A percentile compares a stretch with the other conserved stretches of the same genome.
phyloP scores from a whole-genome alignment of 2,329 filamentous ascomycete genomes.

The Fusarium veterinarium region DNA sequence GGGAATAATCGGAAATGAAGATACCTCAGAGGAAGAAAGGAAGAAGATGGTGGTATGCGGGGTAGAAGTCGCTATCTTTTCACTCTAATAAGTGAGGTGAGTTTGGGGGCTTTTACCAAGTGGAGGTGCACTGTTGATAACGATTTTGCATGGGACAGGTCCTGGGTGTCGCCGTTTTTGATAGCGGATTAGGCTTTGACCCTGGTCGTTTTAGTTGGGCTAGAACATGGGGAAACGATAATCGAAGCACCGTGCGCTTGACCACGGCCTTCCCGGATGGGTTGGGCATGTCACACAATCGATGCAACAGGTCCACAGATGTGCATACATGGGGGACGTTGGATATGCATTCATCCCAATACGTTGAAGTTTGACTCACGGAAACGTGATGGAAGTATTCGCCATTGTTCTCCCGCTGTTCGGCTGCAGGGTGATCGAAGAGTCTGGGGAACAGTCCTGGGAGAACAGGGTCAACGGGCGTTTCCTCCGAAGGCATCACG shows the following conservation, averaged over 20 bases:
- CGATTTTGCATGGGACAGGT: background rate
- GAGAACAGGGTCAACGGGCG: background rate
- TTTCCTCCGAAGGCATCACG: background rate
- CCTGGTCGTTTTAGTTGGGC: background rate
- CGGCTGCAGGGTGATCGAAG: background rate
- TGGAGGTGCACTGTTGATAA: constrained; percentile 11
- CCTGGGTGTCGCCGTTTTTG: background rate
- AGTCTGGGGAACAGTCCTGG: background rate
- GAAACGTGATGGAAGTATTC: background rate
- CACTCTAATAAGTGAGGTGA: background rate
- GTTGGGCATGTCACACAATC: background rate
- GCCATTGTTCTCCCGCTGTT: background rate
- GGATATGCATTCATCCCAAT: background rate
- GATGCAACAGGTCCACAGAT: background rate
- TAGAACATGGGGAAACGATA: background rate
- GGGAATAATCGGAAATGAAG: background rate
- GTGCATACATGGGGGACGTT: background rate
- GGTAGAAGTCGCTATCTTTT: background rate
- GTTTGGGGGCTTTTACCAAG: background rate
- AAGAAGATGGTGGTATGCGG: background rate
- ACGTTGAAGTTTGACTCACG: background rate
- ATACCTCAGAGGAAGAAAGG: no score
- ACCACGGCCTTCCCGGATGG: background rate
- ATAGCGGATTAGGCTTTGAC: background rate
- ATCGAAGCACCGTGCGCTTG: background rate